Base-by-base conservation (phyloP, 2,329 filamentous ascomycete species). In the Beauveria sp. region DNA sequence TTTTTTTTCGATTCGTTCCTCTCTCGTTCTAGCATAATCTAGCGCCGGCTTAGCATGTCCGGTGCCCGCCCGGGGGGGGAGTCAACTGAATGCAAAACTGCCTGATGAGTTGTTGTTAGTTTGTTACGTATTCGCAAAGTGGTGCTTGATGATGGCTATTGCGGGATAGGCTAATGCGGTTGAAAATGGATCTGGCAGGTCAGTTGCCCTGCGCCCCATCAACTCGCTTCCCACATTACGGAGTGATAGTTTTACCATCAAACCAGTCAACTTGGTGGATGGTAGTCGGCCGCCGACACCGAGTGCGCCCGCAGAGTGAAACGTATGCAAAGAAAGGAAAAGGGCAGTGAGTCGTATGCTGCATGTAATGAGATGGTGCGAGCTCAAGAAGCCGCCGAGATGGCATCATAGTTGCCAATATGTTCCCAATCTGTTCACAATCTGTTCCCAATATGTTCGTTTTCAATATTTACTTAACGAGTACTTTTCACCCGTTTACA, bases 121-220 rank as follows among this genome's bases (percentile, higher is more conserved):
- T 49, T 40, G 50, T 38, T 46, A 47, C 54, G 26, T 55, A 45
- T 14, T 42, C 5, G 20, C 9, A 22, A 5, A 18, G 20, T n/a
- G 6, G 34, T 53, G 34, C 20, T 55, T 12, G 7, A 55, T 16
- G 18, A 22, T 42, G 26, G 18, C 40, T 16, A 49, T 49, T 49
- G 18, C n/a, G n/a, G 34, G 30, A 26, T 34, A 20, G 46, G 12
- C 38, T 40, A 9, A 18, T 50, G 49, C 47, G 18, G 40, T 53
- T 50, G 12, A 34, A 38, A 40, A 60, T 60, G 57, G 40, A 60
- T 53, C 57, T 60, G 49, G 57, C 57, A 60, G 57, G 57, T 60
- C 38, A n/a, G 46, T 30, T 45, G 18, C n/a, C 28, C 12, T 26
- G 16, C 16, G 49, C 20, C 34, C 46, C 57, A 34, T 47, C 10